These are phyloP conservation scores for Rhizophora mangle DNA, from an alignment of 345 rosid species.

Conservation along the genomic window DNA sequence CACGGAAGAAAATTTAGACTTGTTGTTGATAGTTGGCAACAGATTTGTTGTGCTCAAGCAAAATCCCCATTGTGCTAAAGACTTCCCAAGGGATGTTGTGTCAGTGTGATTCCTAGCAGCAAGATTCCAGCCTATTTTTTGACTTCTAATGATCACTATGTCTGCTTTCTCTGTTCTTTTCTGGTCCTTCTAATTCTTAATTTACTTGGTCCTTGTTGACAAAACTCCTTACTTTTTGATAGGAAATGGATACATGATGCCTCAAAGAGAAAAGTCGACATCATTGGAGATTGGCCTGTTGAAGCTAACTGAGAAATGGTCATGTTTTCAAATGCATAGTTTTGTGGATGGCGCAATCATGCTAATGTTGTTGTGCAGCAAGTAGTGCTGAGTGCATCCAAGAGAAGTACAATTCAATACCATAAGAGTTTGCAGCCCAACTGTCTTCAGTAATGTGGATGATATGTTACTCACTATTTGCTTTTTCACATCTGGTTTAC, in stretches of 20 bases:
- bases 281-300: conserved; percentile 3
- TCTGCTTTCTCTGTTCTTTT: too few species aligned
- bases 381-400: conserved; percentile 21
- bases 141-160: too few species aligned
- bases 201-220: too few species aligned
- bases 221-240: not conserved
- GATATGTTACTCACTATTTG: conserved; percentile 3
- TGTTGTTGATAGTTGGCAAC: too few species aligned
- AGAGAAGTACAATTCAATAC: conserved; percentile 26
- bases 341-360: conserved; percentile 19
- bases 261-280: conserved; percentile 10
- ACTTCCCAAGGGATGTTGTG: not conserved
- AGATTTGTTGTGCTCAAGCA: too few species aligned
- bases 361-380: conserved; percentile 27
- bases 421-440: conserved; percentile 18
- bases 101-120: not conserved
- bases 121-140: not conserved
- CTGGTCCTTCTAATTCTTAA: too few species aligned
- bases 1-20: too few species aligned
- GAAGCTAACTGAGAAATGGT: conserved; percentile 17
- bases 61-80: too few species aligned
- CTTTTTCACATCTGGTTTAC: not conserved
- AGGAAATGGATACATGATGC: conserved; percentile 36
- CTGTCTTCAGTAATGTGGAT: conserved; percentile 21
- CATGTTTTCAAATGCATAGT: conserved; percentile 22